Evolutionary conservation across 106 monocot species (phyloP).

Genomic region (Acorus gramineus): DNA sequence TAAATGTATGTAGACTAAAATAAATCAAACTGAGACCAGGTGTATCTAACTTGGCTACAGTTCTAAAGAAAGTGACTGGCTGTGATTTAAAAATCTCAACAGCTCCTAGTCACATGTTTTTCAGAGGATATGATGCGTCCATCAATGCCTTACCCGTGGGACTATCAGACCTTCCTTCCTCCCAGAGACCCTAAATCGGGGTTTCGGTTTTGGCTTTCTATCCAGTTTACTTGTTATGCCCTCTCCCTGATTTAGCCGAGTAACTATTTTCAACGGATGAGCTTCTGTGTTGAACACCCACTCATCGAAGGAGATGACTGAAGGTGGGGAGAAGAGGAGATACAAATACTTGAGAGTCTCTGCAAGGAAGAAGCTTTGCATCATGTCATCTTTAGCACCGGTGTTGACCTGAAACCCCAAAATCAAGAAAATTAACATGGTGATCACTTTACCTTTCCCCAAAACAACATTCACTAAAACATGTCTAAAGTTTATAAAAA

Average conservation of each 20-base stretch:
- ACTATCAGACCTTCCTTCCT: slow-evolving; percentile 21
- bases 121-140: no score
- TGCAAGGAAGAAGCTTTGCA: slow-evolving; percentile 96
- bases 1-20: no score
- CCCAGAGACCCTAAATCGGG: slow-evolving; percentile 18
- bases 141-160: no score
- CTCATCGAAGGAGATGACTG: slow-evolving; percentile 85
- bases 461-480: no score
- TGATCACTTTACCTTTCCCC: no score
- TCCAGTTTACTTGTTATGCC: not conserved
- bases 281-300: slow-evolving; percentile 99
- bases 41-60: no score
- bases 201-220: slow-evolving; percentile 16
- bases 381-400: slow-evolving; percentile 83
- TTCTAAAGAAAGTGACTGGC: no score
- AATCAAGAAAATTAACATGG: no score
- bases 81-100: no score
- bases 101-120: no score
- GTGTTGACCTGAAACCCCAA: slow-evolving; percentile 46
- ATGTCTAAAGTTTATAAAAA: no score
- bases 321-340: slow-evolving; percentile 88
- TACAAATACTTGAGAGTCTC: slow-evolving; percentile 97
- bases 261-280: slow-evolving; percentile 72
- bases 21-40: no score
- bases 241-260: slow-evolving; percentile 18